Conservation (phyloP, 2,329 filamentous ascomycete species). For the Leptographium procerum region DNA sequence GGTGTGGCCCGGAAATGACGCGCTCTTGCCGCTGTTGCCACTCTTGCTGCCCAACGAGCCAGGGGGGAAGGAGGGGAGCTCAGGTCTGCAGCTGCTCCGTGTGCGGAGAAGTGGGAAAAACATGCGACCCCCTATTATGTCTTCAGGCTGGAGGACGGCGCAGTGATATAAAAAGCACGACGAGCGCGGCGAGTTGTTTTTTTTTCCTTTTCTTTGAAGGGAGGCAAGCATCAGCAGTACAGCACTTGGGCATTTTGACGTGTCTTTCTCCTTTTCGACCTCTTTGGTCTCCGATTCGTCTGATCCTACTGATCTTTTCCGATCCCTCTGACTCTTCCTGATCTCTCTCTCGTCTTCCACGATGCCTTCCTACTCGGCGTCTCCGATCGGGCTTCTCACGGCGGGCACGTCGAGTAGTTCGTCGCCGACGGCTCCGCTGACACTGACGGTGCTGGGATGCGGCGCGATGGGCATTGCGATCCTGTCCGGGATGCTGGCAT, state of each 20-base stretch:
- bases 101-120: neutral
- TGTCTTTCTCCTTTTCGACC: no score
- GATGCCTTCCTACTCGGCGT: neutral
- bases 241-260: no score
- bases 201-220: no score
- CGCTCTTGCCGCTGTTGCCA: neutral
- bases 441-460: constrained; percentile 71
- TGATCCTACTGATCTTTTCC: neutral
- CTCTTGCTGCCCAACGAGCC: neutral
- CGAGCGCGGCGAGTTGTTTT: no score
- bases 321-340: neutral
- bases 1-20: neutral
- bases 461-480: constrained; percentile 82
- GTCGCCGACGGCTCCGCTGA: constrained; percentile 32
- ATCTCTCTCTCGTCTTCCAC: neutral
- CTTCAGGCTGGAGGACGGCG: neutral
- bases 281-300: no score
- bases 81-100: neutral
- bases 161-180: neutral
- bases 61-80: neutral
- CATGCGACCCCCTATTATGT: neutral
- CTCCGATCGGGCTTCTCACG: neutral
- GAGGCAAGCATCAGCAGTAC: no score
- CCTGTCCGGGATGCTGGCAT: constrained; percentile 65
- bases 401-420: neutral